phyloP scores from a whole-genome alignment of 768 basidiomycete species.

The Boletus tomentosulus region DNA sequence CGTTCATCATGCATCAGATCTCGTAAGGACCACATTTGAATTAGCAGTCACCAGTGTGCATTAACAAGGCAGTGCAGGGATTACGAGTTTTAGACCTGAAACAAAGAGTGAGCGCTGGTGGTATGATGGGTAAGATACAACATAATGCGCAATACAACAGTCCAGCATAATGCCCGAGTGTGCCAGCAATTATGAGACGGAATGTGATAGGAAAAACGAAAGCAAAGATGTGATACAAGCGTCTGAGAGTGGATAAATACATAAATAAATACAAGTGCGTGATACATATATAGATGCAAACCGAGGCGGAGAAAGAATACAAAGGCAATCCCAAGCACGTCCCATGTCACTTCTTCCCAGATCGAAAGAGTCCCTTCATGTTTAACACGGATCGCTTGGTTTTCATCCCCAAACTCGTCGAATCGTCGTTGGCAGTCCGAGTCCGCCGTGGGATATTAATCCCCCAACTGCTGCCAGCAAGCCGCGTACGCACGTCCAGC shows the following conservation, averaged over 20 bases:
- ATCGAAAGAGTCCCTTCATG: conserved; percentile 32
- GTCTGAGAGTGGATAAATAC: background rate
- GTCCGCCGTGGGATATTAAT: conserved; percentile 5
- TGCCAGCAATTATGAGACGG: too few relatives aligned
- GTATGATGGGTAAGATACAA: too few relatives aligned
- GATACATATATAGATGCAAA: background rate
- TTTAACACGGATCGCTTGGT: conserved; percentile 23
- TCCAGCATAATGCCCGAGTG: too few relatives aligned
- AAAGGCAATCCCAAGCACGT: background rate
- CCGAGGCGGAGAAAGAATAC: background rate
- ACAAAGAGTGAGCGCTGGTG: too few relatives aligned
- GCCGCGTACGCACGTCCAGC: background rate
- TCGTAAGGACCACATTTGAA: too few relatives aligned
- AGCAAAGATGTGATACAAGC: background rate
- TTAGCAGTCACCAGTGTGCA: too few relatives aligned
- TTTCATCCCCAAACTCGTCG: conserved; percentile 11
- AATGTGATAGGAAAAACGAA: too few relatives aligned
- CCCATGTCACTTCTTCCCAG: conserved; percentile 15
- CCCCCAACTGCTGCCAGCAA: background rate
- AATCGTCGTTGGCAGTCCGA: conserved; percentile 3
- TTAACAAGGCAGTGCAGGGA: too few relatives aligned
- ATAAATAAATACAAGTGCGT: background rate
- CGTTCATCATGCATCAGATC: too few relatives aligned
- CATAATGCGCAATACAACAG: too few relatives aligned
- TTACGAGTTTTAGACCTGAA: too few relatives aligned